Base-by-base conservation (phyloP, 208 protist species). In the Giardia duodenalis region DNA sequence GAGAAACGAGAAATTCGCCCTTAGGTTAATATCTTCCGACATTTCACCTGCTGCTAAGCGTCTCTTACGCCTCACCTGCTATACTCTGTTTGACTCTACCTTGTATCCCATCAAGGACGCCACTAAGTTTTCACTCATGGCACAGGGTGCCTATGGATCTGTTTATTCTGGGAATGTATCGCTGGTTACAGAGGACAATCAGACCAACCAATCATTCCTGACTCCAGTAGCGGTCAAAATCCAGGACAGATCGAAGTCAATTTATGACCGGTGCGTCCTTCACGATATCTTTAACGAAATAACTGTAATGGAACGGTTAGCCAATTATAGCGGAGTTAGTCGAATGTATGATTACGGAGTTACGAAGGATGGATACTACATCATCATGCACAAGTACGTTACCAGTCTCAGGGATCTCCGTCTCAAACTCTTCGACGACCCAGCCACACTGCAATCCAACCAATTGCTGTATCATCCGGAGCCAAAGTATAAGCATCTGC, bases 291-390 rank as follows among this genome's bases (percentile, higher is more conserved):
- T 96, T 43, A 95, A 94, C 39, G 95, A 96, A 86, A 93, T 96
- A 46, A 87, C 96, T 22, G 95, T 96, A 47, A 88, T 96, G 93
- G 94, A 96, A 76, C 93, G 67, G 0, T 94, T 95, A 88, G 94
- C 93, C 86, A 87, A 47, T 87, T 95, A 96, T 86, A 57, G 67
- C 42, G 87, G 95, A 67, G 92, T 94, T 39, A 95, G 93, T 67
- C 47, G 94, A 46, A 86, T 96, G 93, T 96, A 96, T 93, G 95
- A 96, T 57, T 96, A 96, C 93, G 95, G 95, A 87, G 94, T 96
- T 10, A 95, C 94, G 87, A 90, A 93, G 47, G 94, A 96, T 90
- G 89, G 96, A 92, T 96, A 96, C 92, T 96, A 94, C 93, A 95
- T 96, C 0, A 94, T 96, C n/a, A 96, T 96, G 95, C 95, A 95